phyloP scores from a whole-genome alignment of 78 protist species.

The Chrysochromulina parva region DNA sequence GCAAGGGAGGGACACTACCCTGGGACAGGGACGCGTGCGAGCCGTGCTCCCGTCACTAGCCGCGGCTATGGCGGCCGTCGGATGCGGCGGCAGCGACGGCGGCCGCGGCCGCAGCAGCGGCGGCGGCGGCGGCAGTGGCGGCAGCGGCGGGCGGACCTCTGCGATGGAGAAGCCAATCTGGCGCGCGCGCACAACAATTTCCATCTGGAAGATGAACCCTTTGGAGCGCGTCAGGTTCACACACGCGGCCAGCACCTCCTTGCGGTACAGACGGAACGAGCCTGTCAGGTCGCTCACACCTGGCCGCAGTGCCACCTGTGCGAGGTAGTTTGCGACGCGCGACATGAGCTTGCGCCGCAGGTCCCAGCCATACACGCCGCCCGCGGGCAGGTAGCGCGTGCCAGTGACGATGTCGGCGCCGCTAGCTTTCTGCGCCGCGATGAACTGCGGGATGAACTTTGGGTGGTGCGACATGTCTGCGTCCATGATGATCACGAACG shows the following conservation, averaged over 20 bases:
- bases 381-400: conserved; percentile 82
- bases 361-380: conserved; percentile 92
- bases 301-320: conserved; percentile 67
- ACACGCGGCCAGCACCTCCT: conserved; percentile 69
- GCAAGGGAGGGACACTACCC: too few species aligned
- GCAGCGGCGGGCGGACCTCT: too few species aligned
- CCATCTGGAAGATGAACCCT: conserved; percentile 93
- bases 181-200: conserved; percentile 82
- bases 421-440: conserved; percentile 59
- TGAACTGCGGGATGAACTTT: neutral
- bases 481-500: conserved; percentile 88
- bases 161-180: conserved; percentile 63
- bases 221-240: conserved; percentile 62
- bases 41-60: too few species aligned
- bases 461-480: conserved; percentile 90
- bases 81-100: too few species aligned
- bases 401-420: conserved; percentile 88
- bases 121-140: neutral
- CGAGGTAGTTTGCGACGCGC: conserved; percentile 83
- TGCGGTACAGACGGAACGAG: conserved; percentile 82
- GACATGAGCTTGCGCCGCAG: conserved; percentile 70
- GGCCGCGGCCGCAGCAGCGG: too few species aligned
- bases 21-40: too few species aligned
- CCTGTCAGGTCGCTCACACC: conserved; percentile 89
- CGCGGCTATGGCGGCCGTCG: too few species aligned